phyloP scores from a whole-genome alignment of 176 grass and related monocot genomes.

The Carex littledalei region DNA sequence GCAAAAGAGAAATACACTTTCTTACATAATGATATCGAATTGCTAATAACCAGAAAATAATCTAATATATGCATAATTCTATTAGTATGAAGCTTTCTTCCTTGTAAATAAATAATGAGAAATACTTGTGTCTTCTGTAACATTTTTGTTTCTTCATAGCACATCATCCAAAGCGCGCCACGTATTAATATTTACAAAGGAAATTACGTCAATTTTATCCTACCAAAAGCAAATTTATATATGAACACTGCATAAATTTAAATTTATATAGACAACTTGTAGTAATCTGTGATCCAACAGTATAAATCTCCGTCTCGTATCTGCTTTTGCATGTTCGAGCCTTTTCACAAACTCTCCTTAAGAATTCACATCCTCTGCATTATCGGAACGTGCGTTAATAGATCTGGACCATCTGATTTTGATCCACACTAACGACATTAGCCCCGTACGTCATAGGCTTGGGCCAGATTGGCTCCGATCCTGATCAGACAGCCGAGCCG shows the following conservation, averaged over 20 bases:
- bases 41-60: neutral
- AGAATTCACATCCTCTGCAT: no score
- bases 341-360: slow-evolving; percentile 26
- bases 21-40: slow-evolving; percentile 4
- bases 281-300: neutral
- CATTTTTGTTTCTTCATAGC: neutral
- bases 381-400: no score
- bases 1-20: neutral
- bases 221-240: neutral
- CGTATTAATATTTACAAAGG: neutral
- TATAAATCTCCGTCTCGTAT: neutral
- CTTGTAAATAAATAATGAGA: neutral
- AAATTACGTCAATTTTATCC: neutral
- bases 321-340: neutral
- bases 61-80: slow-evolving; percentile 9
- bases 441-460: no score
- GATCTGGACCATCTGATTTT: neutral
- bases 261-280: neutral
- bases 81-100: neutral
- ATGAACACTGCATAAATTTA: neutral
- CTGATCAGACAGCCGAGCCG: no score
- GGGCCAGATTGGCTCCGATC: no score
- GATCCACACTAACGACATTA: no score
- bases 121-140: neutral
- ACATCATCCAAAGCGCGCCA: neutral